Evolutionary conservation across 257 asterid species (phyloP).

Genomic region (Salvia splendens): DNA sequence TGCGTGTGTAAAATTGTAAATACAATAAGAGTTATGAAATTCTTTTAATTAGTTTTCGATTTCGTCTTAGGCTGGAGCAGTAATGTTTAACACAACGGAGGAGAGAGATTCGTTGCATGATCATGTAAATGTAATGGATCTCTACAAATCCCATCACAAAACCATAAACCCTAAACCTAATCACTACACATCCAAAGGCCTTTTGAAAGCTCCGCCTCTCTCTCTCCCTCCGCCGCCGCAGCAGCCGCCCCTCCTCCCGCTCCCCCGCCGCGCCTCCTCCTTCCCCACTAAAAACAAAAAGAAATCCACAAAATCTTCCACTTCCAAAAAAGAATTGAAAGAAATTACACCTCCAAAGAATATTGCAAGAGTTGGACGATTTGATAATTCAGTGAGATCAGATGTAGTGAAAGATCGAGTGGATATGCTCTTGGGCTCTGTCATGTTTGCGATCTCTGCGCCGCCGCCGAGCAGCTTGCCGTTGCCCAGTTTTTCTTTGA

Average conservation of each 20-base stretch:
- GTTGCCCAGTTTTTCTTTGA: constrained; percentile 71
- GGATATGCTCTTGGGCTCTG: constrained; percentile 39
- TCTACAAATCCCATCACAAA: constrained; percentile 34
- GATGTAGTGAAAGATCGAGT: neutral
- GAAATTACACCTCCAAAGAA: neutral
- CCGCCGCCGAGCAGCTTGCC: constrained; percentile 97
- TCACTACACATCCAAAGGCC: constrained; percentile 37
- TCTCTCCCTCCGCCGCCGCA: constrained; percentile 26
- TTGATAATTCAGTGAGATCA: neutral
- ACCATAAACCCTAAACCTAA: constrained; percentile 26
- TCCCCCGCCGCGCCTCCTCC: constrained; percentile 29
- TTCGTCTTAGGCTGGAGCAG: neutral
- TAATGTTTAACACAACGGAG: constrained; percentile 38
- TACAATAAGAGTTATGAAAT: neutral
- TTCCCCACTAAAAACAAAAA: constrained; percentile 11
- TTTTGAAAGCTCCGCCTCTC: constrained; percentile 49
- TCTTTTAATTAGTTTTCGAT: neutral
- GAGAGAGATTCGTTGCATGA: constrained; percentile 39
- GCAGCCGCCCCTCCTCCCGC: constrained; percentile 54
- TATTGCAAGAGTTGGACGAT: neutral
- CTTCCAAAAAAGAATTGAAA: constrained; percentile 36
- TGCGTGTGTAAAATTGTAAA: neutral
- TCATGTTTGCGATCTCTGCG: constrained; percentile 47
- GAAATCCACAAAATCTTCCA: neutral
- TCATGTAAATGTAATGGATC: constrained; percentile 30